Percentiles rank a stretch among this genome's conserved stretches.
phyloP scores from a whole-genome alignment of 2,329 filamentous ascomycete species.

The Scorias spongiosa region DNA sequence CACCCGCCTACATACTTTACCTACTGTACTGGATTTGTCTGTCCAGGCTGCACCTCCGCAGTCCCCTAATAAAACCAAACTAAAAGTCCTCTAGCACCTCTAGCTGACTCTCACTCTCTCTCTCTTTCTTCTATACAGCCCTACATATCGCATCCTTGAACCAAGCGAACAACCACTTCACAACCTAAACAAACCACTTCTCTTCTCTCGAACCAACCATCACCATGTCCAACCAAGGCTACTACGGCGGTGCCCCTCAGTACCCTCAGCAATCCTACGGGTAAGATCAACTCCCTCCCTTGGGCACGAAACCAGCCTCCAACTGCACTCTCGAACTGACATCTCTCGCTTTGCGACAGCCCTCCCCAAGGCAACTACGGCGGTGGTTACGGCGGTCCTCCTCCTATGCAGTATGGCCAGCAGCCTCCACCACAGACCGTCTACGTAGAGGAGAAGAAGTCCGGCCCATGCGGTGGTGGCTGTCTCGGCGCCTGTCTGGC shows the following conservation, averaged over 20 bases:
- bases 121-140: background rate
- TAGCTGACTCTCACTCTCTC: background rate
- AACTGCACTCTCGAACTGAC: slow-evolving; percentile 13
- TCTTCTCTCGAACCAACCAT: background rate
- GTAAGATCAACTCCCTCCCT: slow-evolving; percentile 4
- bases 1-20: too few relatives aligned
- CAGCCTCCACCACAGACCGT: slow-evolving; percentile 28
- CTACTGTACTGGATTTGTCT: too few relatives aligned
- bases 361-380: slow-evolving; percentile 14
- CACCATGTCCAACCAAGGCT: slow-evolving; percentile 28
- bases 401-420: slow-evolving; percentile 33
- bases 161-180: background rate
- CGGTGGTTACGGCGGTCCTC: slow-evolving; percentile 7
- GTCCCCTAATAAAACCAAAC: too few relatives aligned
- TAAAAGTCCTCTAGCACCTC: too few relatives aligned
- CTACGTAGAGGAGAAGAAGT: slow-evolving; percentile 23
- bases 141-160: background rate
- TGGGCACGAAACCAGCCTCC: background rate
- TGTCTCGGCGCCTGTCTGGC: slow-evolving; percentile 40
- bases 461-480: slow-evolving; percentile 28
- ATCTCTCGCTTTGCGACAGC: slow-evolving; percentile 17
- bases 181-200: background rate
- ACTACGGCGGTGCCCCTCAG: slow-evolving; percentile 22
- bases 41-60: too few relatives aligned
- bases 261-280: slow-evolving; percentile 22